Base-by-base conservation (phyloP, 129 eudicot species). In the Artemisia annua region DNA sequence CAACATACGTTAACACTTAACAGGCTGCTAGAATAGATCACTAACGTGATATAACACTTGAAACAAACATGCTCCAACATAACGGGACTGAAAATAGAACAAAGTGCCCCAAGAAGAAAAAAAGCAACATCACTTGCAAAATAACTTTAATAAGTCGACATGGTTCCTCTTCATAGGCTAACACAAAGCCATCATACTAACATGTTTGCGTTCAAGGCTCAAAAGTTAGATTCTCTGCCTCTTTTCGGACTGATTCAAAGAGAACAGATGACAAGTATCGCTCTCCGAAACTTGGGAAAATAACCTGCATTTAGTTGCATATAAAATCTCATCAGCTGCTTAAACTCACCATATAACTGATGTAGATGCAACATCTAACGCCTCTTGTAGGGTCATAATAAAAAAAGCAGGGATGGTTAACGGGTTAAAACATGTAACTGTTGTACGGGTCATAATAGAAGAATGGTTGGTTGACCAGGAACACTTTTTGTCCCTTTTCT, bases 201-300 rank as follows among this genome's bases (percentile, higher is more conserved):
- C 18, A 1, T 1, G 10, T n/a, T 24, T 2, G 26, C 64, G 49
- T 66, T 86, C 86, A 89, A 35, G 91, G 64, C 85, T 91, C 97
- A 43, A 91, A 85, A 4, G 91, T 82, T 92, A 86, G 75, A 82
- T 30, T 82, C 85, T 85, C 95, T 3, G 95, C 95, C 78, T 91
- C 95, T 62, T 67, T 69, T 77, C 91, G 79, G 78, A 88, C 88
- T 2, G 97, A 78, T 12, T 91, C 97, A 74, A 91, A 91, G 60
- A 91, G 85, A 19, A 86, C 92, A 0, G 97, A 82, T 13, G 97
- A 91, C 46, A 91, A 66, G 66, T 91, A 91, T 51, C 97, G 83
- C 78, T 91, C 97, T 60, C 97, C 97, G 24, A 91, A 91, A 75
- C 97, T 91, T 11, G 97, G 97, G 67, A 88, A 91, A 17, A 91